Percentiles rank a stretch among this genome's conserved stretches.
Evolutionary conservation across 73 alveolate genomes (phyloP).

Genomic region (Paramecium caudatum): DNA sequence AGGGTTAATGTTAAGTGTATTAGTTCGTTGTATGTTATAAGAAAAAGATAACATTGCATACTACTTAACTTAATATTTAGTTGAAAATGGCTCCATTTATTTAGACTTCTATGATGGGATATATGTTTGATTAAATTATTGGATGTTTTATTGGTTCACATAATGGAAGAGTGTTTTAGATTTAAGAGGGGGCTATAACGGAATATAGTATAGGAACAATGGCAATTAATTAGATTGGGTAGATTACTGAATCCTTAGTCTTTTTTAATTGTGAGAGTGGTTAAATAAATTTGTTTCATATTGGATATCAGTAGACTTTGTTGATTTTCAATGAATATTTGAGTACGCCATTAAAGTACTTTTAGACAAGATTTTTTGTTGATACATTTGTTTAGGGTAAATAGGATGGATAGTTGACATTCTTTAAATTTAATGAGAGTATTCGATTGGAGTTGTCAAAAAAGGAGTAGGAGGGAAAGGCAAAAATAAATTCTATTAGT

Average conservation of each 20-base stretch:
- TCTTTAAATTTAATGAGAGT: not conserved
- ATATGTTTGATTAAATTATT: too few relatives aligned
- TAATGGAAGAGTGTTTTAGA: not conserved
- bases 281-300: too few relatives aligned
- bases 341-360: not conserved
- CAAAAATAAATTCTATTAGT: not conserved
- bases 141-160: not conserved
- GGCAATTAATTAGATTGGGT: not conserved
- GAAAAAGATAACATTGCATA: not conserved
- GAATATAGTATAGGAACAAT: too few relatives aligned
- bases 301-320: too few relatives aligned
- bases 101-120: too few relatives aligned
- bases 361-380: not conserved
- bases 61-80: not conserved
- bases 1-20: not conserved
- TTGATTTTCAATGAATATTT: too few relatives aligned
- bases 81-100: not conserved
- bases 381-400: not conserved
- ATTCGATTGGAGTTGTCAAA: not conserved
- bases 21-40: not conserved
- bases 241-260: not conserved
- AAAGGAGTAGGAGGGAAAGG: not conserved
- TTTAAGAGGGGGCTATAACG: too few relatives aligned
- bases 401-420: slow-evolving; percentile 11
- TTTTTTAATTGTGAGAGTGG: not conserved